These are phyloP conservation scores for Candida arabinofermentans DNA, from an alignment of 805 yeast species.

Conservation along the genomic window DNA sequence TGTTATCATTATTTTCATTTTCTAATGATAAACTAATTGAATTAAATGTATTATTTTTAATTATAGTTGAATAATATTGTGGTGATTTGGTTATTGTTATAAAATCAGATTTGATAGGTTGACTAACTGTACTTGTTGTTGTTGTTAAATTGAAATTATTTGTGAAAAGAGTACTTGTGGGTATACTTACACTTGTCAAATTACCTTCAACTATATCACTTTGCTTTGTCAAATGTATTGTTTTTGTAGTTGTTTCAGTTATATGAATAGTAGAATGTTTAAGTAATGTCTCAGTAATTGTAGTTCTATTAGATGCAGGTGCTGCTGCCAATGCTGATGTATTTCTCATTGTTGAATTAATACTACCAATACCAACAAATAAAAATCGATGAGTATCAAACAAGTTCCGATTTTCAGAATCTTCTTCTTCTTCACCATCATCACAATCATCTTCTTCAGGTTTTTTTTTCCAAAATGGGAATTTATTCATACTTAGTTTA, in stretches of 20 bases:
- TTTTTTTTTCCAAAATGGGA: conserved; percentile 11
- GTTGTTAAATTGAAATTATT: too few species aligned
- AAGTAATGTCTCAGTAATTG: conserved; percentile 3
- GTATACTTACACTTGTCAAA: too few species aligned
- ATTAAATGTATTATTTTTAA: too few species aligned
- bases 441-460: conserved; percentile 16
- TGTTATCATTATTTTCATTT: too few species aligned
- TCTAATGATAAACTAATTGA: too few species aligned
- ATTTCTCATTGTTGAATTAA: conserved; percentile 1
- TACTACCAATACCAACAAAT: conserved; percentile 27
- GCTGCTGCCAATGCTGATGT: neutral
- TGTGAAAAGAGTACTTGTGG: neutral
- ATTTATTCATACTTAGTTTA: too few species aligned
- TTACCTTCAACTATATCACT: too few species aligned
- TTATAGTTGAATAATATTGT: too few species aligned
- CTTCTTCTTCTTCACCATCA: conserved; percentile 9
- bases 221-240: neutral
- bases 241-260: conserved; percentile 1
- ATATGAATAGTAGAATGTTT: conserved; percentile 2
- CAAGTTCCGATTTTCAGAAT: conserved; percentile 10
- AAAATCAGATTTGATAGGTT: neutral
- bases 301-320: conserved; percentile 1
- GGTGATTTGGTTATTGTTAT: too few species aligned
- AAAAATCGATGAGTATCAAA: conserved; percentile 24
- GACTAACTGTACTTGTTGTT: too few species aligned